Conservation (phyloP, 1,139 yeast species). For the Kurtzmaniella quercitrusa region DNA sequence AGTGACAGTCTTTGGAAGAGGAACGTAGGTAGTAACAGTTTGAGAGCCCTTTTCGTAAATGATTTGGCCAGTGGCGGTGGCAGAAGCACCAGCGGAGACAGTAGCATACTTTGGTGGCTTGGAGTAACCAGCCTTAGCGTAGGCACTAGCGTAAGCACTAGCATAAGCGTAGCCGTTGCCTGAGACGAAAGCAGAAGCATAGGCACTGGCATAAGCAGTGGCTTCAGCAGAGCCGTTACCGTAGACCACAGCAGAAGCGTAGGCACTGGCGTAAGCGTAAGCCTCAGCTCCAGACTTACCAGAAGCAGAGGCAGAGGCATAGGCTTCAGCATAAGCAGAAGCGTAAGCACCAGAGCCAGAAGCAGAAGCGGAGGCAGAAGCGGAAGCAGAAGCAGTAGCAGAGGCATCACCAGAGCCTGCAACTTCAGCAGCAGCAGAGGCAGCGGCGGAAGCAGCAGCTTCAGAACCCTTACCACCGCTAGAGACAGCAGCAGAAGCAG, state of each 20-base stretch:
- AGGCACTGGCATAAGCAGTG: neutral
- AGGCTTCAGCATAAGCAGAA: neutral
- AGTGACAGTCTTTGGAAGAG: neutral
- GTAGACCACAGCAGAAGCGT: neutral
- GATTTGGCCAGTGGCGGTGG: neutral
- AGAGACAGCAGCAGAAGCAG: neutral
- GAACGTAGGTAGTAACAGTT: neutral
- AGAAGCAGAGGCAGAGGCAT: neutral
- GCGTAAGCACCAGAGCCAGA: neutral
- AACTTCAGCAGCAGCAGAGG: neutral
- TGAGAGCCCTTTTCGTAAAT: neutral
- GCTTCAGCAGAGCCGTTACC: neutral
- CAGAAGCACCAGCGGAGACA: neutral
- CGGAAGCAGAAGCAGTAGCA: neutral
- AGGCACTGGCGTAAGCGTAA: slow-evolving; percentile 1
- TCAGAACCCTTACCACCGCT: neutral
- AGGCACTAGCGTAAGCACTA: neutral
- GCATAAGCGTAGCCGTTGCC: neutral
- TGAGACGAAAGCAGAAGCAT: neutral
- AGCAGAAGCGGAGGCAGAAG: neutral
- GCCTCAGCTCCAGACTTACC: neutral
- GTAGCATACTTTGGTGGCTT: neutral
- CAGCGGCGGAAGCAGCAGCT: neutral
- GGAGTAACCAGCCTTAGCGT: neutral
- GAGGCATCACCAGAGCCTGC: neutral